phyloP scores from a whole-genome alignment of 2,329 filamentous ascomycete species.

The Fonsecaea erecta region DNA sequence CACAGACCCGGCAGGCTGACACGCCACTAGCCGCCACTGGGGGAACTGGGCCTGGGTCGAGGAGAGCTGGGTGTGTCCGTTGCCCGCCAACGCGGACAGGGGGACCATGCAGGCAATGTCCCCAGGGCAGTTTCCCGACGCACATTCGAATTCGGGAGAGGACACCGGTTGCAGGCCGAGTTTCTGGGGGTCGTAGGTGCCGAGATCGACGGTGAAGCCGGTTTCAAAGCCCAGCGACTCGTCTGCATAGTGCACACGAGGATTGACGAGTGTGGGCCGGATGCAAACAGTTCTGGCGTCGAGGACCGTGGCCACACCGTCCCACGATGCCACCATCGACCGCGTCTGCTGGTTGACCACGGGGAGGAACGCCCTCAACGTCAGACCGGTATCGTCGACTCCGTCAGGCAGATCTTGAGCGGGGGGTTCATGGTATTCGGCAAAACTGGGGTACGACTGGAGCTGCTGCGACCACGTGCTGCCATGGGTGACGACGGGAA shows the following conservation, averaged over 20 bases:
- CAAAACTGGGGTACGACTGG: conserved; percentile 10
- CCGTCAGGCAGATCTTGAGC: conserved; percentile 1
- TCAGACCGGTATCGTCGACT: conserved; percentile 10
- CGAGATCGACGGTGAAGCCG: not conserved
- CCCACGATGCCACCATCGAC: conserved; percentile 12
- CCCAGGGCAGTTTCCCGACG: not conserved
- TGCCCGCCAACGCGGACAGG: not conserved
- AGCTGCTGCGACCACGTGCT: conserved; percentile 11
- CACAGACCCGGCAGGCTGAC: no score
- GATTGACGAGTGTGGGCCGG: not conserved
- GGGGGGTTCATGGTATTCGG: conserved; percentile 6
- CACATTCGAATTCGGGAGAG: not conserved
- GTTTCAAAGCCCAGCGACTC: conserved; percentile 1
- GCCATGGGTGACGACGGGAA: conserved; percentile 8
- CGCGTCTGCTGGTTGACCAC: conserved; percentile 10
- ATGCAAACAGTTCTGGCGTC: conserved; percentile 12
- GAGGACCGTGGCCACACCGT: conserved; percentile 8
- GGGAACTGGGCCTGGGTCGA: no score
- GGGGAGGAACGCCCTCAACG: conserved; percentile 7
- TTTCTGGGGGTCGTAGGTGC: not conserved
- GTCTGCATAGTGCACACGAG: conserved; percentile 15
- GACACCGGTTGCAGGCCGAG: conserved; percentile 2
- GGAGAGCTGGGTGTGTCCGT: no score
- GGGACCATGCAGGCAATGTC: conserved; percentile 5
- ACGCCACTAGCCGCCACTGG: no score